Evolutionary conservation across 345 rosid species (phyloP).

Genomic region (Brassica napus): DNA sequence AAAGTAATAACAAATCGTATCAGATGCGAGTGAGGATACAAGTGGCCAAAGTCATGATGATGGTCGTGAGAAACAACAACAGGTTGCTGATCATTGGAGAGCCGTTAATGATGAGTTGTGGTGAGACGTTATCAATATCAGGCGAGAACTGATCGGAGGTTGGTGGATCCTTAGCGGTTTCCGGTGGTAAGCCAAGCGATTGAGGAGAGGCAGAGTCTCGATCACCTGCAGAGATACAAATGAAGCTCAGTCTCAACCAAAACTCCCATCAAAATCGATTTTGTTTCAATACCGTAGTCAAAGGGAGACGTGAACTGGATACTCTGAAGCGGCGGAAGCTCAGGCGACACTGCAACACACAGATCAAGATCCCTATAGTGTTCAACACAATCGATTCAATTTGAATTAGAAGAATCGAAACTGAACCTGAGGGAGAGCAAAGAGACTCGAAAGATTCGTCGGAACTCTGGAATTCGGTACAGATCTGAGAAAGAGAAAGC

Average conservation of each 20-base stretch:
- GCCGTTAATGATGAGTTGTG: slow-evolving; percentile 13
- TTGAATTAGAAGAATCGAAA: neutral
- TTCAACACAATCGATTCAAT: neutral
- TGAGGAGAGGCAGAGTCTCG: slow-evolving; percentile 21
- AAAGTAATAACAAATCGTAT: neutral
- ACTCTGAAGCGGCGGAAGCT: slow-evolving; percentile 52
- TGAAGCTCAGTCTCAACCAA: slow-evolving; percentile 25
- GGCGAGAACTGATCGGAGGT: slow-evolving; percentile 32
- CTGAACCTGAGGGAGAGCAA: slow-evolving; percentile 50
- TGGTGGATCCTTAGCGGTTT: slow-evolving; percentile 20
- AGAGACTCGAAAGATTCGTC: slow-evolving; percentile 44
- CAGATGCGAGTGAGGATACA: slow-evolving; percentile 29
- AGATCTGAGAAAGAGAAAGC: slow-evolving; percentile 54
- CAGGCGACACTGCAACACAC: slow-evolving; percentile 41
- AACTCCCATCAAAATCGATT: neutral
- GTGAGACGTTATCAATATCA: slow-evolving; percentile 1
- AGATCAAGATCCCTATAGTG: slow-evolving; percentile 7
- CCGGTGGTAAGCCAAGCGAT: slow-evolving; percentile 29
- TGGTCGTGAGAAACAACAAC: slow-evolving; percentile 30
- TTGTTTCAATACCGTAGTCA: slow-evolving; percentile 26
- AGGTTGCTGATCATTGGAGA: slow-evolving; percentile 6
- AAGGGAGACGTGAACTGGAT: slow-evolving; percentile 39
- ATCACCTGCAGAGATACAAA: slow-evolving; percentile 37
- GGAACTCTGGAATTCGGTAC: slow-evolving; percentile 28
- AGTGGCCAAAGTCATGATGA: slow-evolving; percentile 11